phyloP scores from a whole-genome alignment of 139 green algal genomes.

The Coccomyxa sp. region DNA sequence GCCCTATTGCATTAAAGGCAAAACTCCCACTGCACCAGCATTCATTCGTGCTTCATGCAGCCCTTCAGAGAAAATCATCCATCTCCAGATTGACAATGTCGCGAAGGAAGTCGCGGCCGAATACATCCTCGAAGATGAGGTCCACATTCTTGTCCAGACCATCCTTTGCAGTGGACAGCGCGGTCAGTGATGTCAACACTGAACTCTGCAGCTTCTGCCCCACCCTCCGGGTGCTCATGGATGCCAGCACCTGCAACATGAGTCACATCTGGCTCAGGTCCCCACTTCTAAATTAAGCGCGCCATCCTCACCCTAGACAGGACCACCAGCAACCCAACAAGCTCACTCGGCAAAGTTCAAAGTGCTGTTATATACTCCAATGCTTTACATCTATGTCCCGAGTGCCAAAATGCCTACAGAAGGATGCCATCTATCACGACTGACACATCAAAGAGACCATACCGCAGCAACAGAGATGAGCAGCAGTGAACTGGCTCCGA shows the following conservation, averaged over 20 bases:
- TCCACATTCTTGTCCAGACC: constrained; percentile 9
- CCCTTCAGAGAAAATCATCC: constrained; percentile 9
- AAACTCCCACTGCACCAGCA: too few species aligned
- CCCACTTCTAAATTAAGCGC: not conserved
- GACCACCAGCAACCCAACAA: not conserved
- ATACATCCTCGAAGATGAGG: constrained; percentile 9
- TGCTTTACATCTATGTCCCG: not conserved
- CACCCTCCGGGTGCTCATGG: constrained; percentile 9
- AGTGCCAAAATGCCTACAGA: too few species aligned
- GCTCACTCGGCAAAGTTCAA: not conserved
- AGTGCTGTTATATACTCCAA: not conserved
- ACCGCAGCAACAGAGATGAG: constrained; percentile 7
- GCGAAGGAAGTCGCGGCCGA: constrained; percentile 4
- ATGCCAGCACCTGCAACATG: constrained; percentile 1
- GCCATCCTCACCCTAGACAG: not conserved
- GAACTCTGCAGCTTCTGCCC: constrained; percentile 5
- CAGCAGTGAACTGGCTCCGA: not conserved
- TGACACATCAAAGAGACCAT: too few species aligned
- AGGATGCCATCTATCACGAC: too few species aligned
- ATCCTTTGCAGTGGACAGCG: not conserved
- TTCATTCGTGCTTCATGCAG: too few species aligned
- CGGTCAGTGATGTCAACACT: constrained; percentile 15
- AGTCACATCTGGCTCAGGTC: not conserved
- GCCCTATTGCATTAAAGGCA: too few species aligned
- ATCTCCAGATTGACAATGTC: constrained; percentile 6